phyloP scores from a whole-genome alignment of 208 protist genomes.

The Sergeia podlipaevii region DNA sequence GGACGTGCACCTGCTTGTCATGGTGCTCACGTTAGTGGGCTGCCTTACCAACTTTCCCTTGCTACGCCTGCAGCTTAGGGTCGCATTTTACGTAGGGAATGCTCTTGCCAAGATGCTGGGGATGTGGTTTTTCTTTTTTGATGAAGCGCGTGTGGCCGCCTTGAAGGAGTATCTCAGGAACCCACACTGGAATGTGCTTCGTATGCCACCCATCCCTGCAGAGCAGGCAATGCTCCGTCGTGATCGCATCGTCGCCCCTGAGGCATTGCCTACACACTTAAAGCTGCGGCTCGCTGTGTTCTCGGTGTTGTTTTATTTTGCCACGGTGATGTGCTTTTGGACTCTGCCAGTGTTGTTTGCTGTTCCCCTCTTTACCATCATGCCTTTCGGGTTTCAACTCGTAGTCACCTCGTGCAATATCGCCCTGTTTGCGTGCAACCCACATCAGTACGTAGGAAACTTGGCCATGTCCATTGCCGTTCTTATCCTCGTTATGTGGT shows the following conservation, averaged over 20 bases:
- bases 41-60: no score
- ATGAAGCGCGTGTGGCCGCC: no score
- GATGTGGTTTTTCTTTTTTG: no score
- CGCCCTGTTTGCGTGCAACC: no score
- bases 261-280: conserved; percentile 20
- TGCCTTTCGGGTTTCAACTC: conserved; percentile 17
- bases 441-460: no score
- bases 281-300: conserved; percentile 38
- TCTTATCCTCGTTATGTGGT: conserved; percentile 3
- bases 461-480: conserved; percentile 5
- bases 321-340: conserved; percentile 38
- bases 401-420: conserved; percentile 8
- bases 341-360: conserved; percentile 27
- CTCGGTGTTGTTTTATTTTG: conserved; percentile 45
- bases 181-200: no score
- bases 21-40: no score
- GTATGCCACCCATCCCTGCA: conserved; percentile 31
- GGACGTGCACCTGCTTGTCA: no score
- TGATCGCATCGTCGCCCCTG: conserved; percentile 27
- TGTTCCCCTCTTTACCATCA: conserved; percentile 7
- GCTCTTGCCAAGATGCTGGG: no score
- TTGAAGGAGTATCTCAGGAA: no score
- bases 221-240: conserved; percentile 32
- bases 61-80: no score
- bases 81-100: no score